Conservation (phyloP, 2,329 filamentous ascomycete species). For the Colletotrichum sp. region DNA sequence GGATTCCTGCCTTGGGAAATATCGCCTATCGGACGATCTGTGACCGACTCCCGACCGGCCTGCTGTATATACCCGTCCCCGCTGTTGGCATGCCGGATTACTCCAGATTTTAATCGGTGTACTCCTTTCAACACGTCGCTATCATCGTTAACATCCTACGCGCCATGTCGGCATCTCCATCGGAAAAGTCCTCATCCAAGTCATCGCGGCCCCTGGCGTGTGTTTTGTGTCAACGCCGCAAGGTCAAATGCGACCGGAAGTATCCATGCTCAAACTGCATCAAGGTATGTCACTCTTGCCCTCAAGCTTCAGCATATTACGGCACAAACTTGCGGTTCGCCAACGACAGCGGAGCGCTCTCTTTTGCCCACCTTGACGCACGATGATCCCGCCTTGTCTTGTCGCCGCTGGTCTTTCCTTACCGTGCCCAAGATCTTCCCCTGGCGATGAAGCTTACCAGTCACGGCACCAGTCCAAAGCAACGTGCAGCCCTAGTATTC, state of each 20-base stretch:
- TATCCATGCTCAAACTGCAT: slow-evolving; percentile 65
- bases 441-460: background rate
- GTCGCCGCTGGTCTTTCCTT: background rate
- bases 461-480: slow-evolving; percentile 18
- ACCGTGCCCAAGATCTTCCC: background rate
- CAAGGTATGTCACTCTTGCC: slow-evolving; percentile 29
- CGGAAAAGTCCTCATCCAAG: background rate
- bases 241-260: slow-evolving; percentile 66
- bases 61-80: slow-evolving; percentile 1
- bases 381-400: background rate
- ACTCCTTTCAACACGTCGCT: background rate
- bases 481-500: slow-evolving; percentile 63
- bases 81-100: background rate
- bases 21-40: background rate
- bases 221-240: slow-evolving; percentile 64
- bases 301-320: background rate
- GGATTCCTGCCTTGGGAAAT: background rate
- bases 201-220: slow-evolving; percentile 36
- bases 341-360: background rate
- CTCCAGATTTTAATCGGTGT: background rate
- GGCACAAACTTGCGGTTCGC: background rate
- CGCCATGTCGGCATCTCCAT: background rate
- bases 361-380: background rate
- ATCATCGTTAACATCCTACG: background rate
- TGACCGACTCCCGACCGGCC: background rate